These are phyloP conservation scores for Leucosporidium creatinivorum DNA, from an alignment of 768 basidiomycete species.

Conservation along the genomic window DNA sequence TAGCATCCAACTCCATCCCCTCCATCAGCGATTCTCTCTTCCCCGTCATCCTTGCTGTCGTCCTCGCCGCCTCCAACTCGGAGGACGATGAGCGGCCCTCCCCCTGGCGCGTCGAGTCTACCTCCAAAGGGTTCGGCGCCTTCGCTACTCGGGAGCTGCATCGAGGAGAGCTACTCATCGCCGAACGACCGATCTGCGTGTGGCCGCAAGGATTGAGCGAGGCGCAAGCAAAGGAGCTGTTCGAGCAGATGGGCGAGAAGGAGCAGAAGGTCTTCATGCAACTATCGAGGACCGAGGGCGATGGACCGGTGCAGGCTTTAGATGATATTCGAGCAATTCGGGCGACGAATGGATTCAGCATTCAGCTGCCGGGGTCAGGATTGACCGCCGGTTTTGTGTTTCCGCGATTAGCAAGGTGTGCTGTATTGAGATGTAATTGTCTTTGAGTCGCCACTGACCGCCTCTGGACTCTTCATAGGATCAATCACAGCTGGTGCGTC, in stretches of 20 bases:
- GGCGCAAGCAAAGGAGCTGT: constrained; percentile 5
- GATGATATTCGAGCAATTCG: not conserved
- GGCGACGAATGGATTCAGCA: constrained; percentile 18
- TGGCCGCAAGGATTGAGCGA: constrained; percentile 14
- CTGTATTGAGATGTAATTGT: too few relatives aligned
- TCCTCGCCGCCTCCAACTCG: constrained; percentile 10
- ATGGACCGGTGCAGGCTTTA: not conserved
- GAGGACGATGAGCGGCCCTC: not conserved
- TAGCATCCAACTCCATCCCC: constrained; percentile 17
- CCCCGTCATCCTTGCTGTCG: constrained; percentile 13
- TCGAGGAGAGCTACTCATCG: constrained; percentile 12
- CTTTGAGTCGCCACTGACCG: too few relatives aligned
- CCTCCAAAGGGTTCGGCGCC: constrained; percentile 19
- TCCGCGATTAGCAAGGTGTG: constrained; percentile 9
- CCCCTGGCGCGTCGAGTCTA: not conserved
- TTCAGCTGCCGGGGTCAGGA: constrained; percentile 4
- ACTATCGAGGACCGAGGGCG: constrained; percentile 5
- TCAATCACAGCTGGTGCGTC: constrained; percentile 26
- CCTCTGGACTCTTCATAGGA: not conserved
- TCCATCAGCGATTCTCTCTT: constrained; percentile 1
- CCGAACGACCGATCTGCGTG: constrained; percentile 19
- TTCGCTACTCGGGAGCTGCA: constrained; percentile 8
- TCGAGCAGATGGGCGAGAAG: constrained; percentile 4
- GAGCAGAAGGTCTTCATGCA: constrained; percentile 19
- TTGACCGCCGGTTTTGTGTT: constrained; percentile 7